phyloP scores from a whole-genome alignment of 768 basidiomycete species.

The Phlebiopsis flavidoalba region DNA sequence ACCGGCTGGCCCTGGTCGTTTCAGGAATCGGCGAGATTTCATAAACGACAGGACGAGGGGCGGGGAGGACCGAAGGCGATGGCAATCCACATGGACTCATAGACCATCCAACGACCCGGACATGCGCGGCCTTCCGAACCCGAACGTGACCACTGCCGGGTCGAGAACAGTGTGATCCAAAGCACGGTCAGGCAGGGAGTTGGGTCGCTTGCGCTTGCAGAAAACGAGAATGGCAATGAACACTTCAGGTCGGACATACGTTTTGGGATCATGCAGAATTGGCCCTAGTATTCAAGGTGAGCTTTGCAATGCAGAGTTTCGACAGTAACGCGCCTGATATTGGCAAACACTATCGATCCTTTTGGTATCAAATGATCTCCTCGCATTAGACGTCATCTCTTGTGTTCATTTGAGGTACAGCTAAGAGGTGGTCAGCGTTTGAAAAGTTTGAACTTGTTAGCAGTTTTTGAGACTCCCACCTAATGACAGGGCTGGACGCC shows the following conservation, averaged over 20 bases:
- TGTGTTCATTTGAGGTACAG: conserved; percentile 15
- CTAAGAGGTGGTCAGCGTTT: neutral
- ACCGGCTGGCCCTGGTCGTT: conserved; percentile 4
- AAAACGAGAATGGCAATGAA: conserved; percentile 20
- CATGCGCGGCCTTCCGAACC: conserved; percentile 18
- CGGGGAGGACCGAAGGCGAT: conserved; percentile 19
- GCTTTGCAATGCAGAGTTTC: neutral
- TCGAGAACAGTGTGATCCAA: conserved; percentile 8
- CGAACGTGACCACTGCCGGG: conserved; percentile 10
- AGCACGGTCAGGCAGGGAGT: too few relatives aligned
- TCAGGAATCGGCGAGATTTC: conserved; percentile 11
- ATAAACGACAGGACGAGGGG: conserved; percentile 18
- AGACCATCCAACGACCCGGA: conserved; percentile 21
- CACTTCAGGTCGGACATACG: conserved; percentile 23
- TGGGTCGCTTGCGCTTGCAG: neutral
- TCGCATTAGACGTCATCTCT: conserved; percentile 20
- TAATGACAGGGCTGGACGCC: conserved; percentile 31
- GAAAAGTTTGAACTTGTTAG: too few relatives aligned
- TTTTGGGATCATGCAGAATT: conserved; percentile 31
- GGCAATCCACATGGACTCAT: conserved; percentile 18
- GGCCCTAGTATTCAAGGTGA: conserved; percentile 24
- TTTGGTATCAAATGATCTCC: conserved; percentile 17
- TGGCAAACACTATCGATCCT: neutral
- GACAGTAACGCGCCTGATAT: conserved; percentile 6
- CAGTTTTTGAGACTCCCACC: conserved; percentile 12